Base-by-base conservation (phyloP, 495 filamentous ascomycete species). In the Penicillium lagena region DNA sequence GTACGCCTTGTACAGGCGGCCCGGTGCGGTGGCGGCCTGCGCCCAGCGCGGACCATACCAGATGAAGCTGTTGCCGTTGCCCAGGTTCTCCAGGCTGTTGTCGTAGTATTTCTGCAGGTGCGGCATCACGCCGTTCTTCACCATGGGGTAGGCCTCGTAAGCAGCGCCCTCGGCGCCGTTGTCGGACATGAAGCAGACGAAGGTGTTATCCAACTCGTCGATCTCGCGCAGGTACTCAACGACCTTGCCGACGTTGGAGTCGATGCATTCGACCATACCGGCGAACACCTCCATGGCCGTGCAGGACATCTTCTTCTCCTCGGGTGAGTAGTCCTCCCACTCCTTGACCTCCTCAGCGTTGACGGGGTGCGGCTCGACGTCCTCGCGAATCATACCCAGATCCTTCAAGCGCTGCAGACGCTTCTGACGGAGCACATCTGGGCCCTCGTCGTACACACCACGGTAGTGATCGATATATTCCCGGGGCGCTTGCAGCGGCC, bases 21-120 rank as follows among this genome's bases (percentile, higher is more conserved):
- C 76, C 7, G 82, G 78, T 9, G 82, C 78, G 12, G 80, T 85
- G 12, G 79, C 73, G 29, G 80, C 82, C 49, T 79, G 73, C 9
- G 79, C 79, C 79, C 81, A 81, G 42, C 76, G 74, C 11, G 78
- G 78, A 6, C 80, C 79, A 46, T 83, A 83, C 79, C 80, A 82
- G 52, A 82, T 76, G 58, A 82, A 83, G 1, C 70, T 76, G 60
- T 82, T 74, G 35, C 65, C 68, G 48, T 75, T 73, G 12, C 79
- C 80, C 22, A 83, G 69, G 44, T 84, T 85, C 9, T 79, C 77
- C 22, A 80, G 58, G 31, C 63, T 70, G 62, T 83, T 84, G 57
- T 81, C 65, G 51, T 80, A 82, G 60, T 80, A 81, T 52, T 81
- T 78, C 45, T 78, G 60, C 7, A 83, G 62, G 43, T 76, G 72